Percentiles rank a stretch among this genome's conserved stretches.
These are phyloP conservation scores for Suillus subluteus DNA, from an alignment of 768 basidiomycete genomes.

Conservation along the genomic window DNA sequence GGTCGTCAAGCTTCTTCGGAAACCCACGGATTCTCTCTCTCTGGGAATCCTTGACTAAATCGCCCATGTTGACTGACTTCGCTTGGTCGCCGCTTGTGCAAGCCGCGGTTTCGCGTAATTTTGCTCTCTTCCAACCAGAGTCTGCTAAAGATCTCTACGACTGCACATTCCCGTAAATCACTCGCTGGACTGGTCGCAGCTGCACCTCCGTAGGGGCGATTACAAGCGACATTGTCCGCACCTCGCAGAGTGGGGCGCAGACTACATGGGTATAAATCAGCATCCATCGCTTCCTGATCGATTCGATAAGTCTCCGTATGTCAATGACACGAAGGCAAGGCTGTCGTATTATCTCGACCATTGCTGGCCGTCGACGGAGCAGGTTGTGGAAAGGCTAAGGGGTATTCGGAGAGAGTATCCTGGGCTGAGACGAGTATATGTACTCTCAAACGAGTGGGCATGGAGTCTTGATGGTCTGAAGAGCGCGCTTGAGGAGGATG, in stretches of 20 bases:
- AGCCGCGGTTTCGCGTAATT: conserved; percentile 52
- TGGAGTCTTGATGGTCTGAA: conserved; percentile 46
- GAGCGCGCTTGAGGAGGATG: conserved; percentile 43
- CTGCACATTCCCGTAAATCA: conserved; percentile 23
- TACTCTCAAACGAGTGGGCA: conserved; percentile 56
- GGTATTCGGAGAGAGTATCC: conserved; percentile 38
- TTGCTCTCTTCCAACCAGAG: conserved; percentile 42
- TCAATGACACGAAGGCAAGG: conserved; percentile 14
- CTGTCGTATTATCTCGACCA: conserved; percentile 43
- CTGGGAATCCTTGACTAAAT: conserved; percentile 45
- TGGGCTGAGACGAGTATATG: conserved; percentile 41
- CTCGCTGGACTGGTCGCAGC: conserved; percentile 51
- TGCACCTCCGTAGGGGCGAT: conserved; percentile 62
- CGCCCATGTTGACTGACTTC: conserved; percentile 55
- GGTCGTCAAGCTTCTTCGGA: conserved; percentile 48
- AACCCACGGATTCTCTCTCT: conserved; percentile 43
- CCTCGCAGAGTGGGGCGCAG: conserved; percentile 45
- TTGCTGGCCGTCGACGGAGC: conserved; percentile 46
- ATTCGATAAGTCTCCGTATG: conserved; percentile 37
- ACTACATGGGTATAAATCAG: conserved; percentile 56
- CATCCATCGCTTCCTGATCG: conserved; percentile 44
- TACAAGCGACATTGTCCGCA: conserved; percentile 57
- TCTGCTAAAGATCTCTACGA: conserved; percentile 27
- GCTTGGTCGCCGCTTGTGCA: conserved; percentile 57
- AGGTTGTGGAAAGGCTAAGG: conserved; percentile 45